phyloP scores from a whole-genome alignment of 345 rosid genomes.

The Populus deltoides region DNA sequence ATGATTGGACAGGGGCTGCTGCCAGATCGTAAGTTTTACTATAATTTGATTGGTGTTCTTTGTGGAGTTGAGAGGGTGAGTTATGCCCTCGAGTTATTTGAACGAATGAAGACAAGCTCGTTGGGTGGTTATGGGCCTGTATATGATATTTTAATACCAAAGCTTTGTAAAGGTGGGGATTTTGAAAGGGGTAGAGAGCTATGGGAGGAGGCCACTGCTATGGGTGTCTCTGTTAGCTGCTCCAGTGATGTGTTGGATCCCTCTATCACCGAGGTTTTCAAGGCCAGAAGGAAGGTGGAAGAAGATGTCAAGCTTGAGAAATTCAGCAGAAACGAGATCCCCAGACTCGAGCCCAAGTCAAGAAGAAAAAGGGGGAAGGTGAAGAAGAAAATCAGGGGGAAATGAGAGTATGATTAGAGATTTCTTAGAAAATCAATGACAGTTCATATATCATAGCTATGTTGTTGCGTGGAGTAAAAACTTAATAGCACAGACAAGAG shows the following conservation, averaged over 20 bases:
- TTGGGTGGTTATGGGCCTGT: constrained; percentile 64
- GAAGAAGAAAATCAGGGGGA: constrained; percentile 19
- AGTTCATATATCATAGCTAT: too few relatives aligned
- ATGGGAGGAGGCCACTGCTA: constrained; percentile 64
- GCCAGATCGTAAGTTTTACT: constrained; percentile 63
- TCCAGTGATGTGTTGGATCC: constrained; percentile 53
- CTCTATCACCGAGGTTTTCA: constrained; percentile 55
- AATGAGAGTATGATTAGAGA: too few relatives aligned
- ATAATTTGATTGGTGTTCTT: constrained; percentile 71
- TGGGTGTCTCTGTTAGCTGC: constrained; percentile 42
- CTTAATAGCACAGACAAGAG: too few relatives aligned
- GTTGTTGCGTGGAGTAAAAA: too few relatives aligned
- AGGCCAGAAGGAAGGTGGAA: constrained; percentile 46
- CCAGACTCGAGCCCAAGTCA: constrained; percentile 23
- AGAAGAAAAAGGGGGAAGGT: constrained; percentile 14
- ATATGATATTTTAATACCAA: constrained; percentile 70
- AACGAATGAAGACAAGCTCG: constrained; percentile 58
- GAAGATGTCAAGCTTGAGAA: constrained; percentile 36
- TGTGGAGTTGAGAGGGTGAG: constrained; percentile 73
- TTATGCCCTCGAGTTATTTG: constrained; percentile 65
- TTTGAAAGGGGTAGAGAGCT: constrained; percentile 71
- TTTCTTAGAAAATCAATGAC: too few relatives aligned
- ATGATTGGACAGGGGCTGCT: constrained; percentile 58
- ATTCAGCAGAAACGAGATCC: constrained; percentile 21
- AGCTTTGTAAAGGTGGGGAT: constrained; percentile 73